Percentiles rank a stretch among this genome's conserved stretches.
Conservation (phyloP, 345 rosid species). For the Lepidium aucheri region DNA sequence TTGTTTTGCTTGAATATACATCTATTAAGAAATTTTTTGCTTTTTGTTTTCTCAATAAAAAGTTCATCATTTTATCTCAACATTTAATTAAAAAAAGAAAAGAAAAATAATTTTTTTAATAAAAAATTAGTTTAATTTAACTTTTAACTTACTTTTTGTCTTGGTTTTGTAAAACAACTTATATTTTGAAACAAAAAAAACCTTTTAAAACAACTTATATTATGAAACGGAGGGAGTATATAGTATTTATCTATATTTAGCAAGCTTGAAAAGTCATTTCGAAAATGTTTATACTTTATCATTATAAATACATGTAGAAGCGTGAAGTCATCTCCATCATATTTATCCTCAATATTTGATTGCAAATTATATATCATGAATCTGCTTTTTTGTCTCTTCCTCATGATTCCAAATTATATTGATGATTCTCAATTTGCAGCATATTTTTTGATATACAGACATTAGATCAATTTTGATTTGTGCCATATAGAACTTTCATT, state of each 20-base stretch:
- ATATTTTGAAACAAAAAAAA: too few relatives aligned
- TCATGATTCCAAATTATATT: constrained; percentile 19
- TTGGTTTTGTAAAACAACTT: too few relatives aligned
- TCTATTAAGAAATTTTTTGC: too few relatives aligned
- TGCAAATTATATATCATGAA: constrained; percentile 10
- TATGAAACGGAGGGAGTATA: too few relatives aligned
- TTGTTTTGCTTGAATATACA: too few relatives aligned
- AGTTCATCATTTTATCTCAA: too few relatives aligned
- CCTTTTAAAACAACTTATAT: too few relatives aligned
- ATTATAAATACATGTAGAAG: constrained; percentile 3
- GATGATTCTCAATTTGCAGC: constrained; percentile 11
- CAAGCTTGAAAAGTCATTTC: constrained; percentile 1
- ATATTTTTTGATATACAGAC: background rate
- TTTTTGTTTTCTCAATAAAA: too few relatives aligned
- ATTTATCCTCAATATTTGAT: constrained; percentile 14
- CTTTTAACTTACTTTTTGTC: too few relatives aligned
- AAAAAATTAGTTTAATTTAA: too few relatives aligned
- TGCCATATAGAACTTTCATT: background rate
- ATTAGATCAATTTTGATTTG: background rate
- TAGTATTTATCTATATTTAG: background rate
- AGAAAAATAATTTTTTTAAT: too few relatives aligned
- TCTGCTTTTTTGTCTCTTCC: constrained; percentile 26
- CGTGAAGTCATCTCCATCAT: constrained; percentile 22
- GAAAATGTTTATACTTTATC: background rate
- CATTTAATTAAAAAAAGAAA: too few relatives aligned